Conservation (phyloP, 1,284 basidiomycete genomes). For the Naganishia sp. region DNA sequence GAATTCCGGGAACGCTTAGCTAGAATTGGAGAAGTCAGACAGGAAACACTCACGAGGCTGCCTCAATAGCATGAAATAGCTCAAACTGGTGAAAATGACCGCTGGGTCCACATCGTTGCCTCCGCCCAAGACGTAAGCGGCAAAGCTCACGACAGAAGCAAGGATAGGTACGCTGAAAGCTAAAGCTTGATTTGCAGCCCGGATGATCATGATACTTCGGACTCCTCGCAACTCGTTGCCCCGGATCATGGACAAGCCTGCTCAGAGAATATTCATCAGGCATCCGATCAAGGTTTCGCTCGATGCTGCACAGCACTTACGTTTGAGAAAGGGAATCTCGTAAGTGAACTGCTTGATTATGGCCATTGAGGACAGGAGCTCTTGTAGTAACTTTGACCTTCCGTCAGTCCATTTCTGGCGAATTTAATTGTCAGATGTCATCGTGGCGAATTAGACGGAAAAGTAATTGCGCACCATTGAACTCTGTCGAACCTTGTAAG, state of each 20-base stretch:
- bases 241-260: constrained; percentile 62
- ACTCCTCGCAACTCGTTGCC: constrained; percentile 62
- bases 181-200: constrained; percentile 59
- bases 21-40: too few species aligned
- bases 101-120: constrained; percentile 69
- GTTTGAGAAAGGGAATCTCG: constrained; percentile 65
- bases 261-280: not conserved
- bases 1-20: constrained; percentile 56
- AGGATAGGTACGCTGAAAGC: constrained; percentile 63
- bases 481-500: constrained; percentile 63
- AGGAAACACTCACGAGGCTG: constrained; percentile 40
- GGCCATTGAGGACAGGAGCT: constrained; percentile 69
- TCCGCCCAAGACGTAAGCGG: constrained; percentile 67
- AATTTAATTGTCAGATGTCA: constrained; percentile 12
- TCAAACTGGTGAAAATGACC: constrained; percentile 71
- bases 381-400: constrained; percentile 76
- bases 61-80: constrained; percentile 66
- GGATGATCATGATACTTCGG: constrained; percentile 63
- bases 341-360: constrained; percentile 77
- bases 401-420: constrained; percentile 70
- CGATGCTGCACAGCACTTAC: constrained; percentile 50
- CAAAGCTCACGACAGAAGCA: constrained; percentile 72
- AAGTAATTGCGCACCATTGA: constrained; percentile 56
- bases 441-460: not conserved
- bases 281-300: too few species aligned